Base-by-base conservation (phyloP, 192 early-diverging fungal genomes). In the Gryganskiella cystojenkinii region DNA sequence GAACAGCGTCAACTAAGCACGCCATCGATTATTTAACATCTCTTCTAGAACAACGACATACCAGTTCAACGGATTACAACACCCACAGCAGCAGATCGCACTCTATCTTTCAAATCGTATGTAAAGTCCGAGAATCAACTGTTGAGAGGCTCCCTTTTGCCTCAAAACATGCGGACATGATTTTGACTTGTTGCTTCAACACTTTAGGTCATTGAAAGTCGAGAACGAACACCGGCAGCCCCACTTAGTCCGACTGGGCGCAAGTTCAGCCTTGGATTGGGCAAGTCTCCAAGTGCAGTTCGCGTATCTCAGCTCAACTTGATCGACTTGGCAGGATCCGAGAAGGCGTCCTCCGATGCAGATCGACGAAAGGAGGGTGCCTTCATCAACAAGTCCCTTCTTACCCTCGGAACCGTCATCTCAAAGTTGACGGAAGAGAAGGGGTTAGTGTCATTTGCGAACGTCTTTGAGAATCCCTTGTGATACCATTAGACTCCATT, bases 311-410 rank as follows among this genome's bases (percentile, higher is more conserved):
- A 76, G 30, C 53, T 76, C 67, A 99, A 98, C 70, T 82, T 99
- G 56, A 95, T 99, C 52, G 98, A 99, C 82, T 71, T 99, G 56
- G 96, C 97, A 9, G 98, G 98, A 20, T 95, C 94, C 14, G 98
- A 99, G 82, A 95, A 96, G 56, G 97, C 93, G 0, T 88, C 90
- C 0, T 89, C 93, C 7, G 92, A 96, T 53, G 84, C 83, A 10
- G 92, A 93, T 56, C 89, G 97, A 19, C 86, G 95, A 20, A 96
- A 95, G 67, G 98, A 99, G 71, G 98, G 96, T 5, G 92, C 94
- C 9, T 96, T 87, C 57, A 99, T 99, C 64, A 99, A 99, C 85
- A 95, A 94, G 65, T 84, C 81, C 2, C 54, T 99, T n/a, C 79
- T 97, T 44, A 90, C 97, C 3, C 87, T 99, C 4, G 96, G 94